Conservation (phyloP, 306 rosid genomes). For the Adenanthera pavonina region DNA sequence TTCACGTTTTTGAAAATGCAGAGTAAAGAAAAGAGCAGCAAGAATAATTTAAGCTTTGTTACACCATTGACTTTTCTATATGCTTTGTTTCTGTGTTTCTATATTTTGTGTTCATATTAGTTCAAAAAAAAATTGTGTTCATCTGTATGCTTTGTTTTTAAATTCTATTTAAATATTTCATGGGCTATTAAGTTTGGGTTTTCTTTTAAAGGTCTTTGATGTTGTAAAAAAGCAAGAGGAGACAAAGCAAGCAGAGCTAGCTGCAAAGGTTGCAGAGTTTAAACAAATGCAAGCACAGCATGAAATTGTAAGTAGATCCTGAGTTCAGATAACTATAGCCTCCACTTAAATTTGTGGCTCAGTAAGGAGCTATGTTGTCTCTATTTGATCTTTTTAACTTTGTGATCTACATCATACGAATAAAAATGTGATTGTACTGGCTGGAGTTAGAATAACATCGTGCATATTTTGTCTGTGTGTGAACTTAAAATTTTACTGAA, state of each 20-base stretch:
- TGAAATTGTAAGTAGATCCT: constrained; percentile 65
- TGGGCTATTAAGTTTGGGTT: background rate
- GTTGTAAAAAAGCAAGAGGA: constrained; percentile 76
- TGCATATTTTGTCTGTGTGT: background rate
- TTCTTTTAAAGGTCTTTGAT: constrained; percentile 63
- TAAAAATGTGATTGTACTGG: background rate
- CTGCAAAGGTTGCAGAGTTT: constrained; percentile 62
- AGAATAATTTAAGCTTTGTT: background rate
- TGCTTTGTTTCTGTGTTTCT: background rate
- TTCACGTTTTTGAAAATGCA: background rate
- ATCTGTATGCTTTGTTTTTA: background rate
- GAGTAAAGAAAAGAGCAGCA: no score
- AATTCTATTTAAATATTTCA: background rate
- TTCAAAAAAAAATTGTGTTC: no score
- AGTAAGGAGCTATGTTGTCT: background rate
- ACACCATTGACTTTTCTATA: no score
- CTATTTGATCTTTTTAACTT: background rate
- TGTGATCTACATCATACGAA: background rate
- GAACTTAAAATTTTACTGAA: background rate
- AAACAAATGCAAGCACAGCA: constrained; percentile 77
- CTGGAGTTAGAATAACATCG: background rate
- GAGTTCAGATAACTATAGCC: background rate
- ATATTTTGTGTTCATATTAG: no score
- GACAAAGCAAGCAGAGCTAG: constrained; percentile 49
- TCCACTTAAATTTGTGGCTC: background rate